phyloP scores from a whole-genome alignment of 176 grass and related monocot genomes.

The Saccharum spontaneum region DNA sequence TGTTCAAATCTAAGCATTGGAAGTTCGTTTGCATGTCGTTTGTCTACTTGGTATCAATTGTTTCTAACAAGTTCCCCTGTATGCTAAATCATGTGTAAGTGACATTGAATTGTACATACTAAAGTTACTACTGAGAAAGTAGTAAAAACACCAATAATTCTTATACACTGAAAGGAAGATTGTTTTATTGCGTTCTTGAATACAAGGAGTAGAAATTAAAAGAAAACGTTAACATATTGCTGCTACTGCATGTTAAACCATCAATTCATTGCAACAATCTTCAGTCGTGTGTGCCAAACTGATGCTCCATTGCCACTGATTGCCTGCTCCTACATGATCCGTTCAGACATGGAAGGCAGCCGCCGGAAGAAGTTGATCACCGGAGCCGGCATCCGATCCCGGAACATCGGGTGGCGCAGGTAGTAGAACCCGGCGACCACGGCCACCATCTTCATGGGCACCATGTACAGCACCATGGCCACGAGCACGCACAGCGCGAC shows the following conservation, averaged over 20 bases:
- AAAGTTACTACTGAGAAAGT: not conserved
- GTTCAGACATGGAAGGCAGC: conserved; percentile 72
- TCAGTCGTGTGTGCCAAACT: not conserved
- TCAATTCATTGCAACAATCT: not conserved
- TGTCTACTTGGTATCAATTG: not conserved
- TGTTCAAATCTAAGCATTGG: not conserved
- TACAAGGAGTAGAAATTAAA: not conserved
- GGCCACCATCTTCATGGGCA: conserved; percentile 54
- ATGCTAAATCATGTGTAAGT: not conserved
- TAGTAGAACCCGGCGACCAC: conserved; percentile 70
- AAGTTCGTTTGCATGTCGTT: not conserved
- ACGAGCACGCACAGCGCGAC: conserved; percentile 59
- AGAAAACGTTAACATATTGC: not conserved
- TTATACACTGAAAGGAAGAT: not conserved
- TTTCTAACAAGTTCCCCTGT: not conserved
- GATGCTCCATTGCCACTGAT: not conserved
- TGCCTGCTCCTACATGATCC: conserved; percentile 53
- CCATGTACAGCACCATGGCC: conserved; percentile 67
- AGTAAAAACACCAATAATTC: not conserved
- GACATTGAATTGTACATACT: not conserved
- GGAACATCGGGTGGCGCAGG: conserved; percentile 85
- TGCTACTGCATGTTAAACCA: not conserved
- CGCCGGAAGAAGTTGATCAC: conserved; percentile 82
- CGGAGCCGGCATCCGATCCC: conserved; percentile 59
- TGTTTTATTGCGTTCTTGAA: not conserved